Evolutionary conservation across 257 asterid species (phyloP).

Genomic region (Perilla frutescens): DNA sequence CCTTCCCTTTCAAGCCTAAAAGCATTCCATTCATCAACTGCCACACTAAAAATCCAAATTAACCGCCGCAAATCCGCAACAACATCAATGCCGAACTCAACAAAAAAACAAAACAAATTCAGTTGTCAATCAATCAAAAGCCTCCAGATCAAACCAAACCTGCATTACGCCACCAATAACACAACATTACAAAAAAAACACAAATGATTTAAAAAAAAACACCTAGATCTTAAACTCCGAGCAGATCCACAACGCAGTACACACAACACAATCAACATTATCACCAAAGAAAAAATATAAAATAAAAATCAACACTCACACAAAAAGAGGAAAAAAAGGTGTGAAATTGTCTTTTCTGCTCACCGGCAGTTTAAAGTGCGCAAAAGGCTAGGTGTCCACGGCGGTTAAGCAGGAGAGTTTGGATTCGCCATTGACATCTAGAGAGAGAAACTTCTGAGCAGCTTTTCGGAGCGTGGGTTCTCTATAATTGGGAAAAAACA

Average conservation of each 20-base stretch:
- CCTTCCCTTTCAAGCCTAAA: slow-evolving; percentile 24
- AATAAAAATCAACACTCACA: background rate
- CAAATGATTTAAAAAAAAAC: slow-evolving; percentile 28
- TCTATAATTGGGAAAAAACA: slow-evolving; percentile 46
- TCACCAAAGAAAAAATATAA: slow-evolving; percentile 19
- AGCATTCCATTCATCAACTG: slow-evolving; percentile 32
- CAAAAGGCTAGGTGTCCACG: slow-evolving; percentile 33
- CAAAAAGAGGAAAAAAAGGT: background rate
- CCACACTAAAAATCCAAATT: slow-evolving; percentile 38
- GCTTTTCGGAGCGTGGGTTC: slow-evolving; percentile 54
- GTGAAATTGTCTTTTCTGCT: slow-evolving; percentile 32
- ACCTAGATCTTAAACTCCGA: slow-evolving; percentile 56
- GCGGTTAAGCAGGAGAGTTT: slow-evolving; percentile 46
- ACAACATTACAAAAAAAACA: slow-evolving; percentile 28
- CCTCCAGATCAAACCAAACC: slow-evolving; percentile 62
- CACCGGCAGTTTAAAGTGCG: slow-evolving; percentile 44
- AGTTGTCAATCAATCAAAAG: slow-evolving; percentile 30
- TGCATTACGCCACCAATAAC: slow-evolving; percentile 53
- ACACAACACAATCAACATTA: slow-evolving; percentile 36
- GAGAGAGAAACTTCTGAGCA: slow-evolving; percentile 53
- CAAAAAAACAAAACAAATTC: slow-evolving; percentile 24
- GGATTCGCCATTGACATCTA: slow-evolving; percentile 61
- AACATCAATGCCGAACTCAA: slow-evolving; percentile 37
- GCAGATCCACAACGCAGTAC: slow-evolving; percentile 62
- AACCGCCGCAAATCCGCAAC: slow-evolving; percentile 34